phyloP scores from a whole-genome alignment of 139 green algal genomes.

The Penium margaritaceum region DNA sequence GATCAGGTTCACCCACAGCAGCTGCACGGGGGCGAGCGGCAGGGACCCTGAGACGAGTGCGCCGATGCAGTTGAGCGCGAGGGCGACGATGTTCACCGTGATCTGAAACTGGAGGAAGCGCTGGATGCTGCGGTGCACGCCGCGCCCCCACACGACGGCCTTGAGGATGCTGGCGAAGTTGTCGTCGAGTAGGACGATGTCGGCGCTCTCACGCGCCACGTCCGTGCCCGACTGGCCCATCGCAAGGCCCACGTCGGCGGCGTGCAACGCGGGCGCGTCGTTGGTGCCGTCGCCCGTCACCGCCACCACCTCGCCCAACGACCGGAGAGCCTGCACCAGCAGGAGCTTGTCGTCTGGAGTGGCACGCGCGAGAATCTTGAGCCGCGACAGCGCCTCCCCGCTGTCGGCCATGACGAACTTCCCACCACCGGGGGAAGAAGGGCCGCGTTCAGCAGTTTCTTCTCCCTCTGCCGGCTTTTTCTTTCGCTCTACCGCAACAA shows the following conservation, averaged over 20 bases:
- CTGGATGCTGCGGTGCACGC: conserved; percentile 88
- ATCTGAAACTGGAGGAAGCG: conserved; percentile 96
- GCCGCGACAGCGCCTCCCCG: too few species aligned
- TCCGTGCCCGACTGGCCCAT: conserved; percentile 84
- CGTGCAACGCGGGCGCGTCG: conserved; percentile 88
- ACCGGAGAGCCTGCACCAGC: conserved; percentile 76
- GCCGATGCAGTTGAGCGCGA: conserved; percentile 81
- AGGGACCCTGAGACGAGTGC: conserved; percentile 67
- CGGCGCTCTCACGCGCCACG: conserved; percentile 93
- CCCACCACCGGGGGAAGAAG: too few species aligned
- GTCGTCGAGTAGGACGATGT: conserved; percentile 98
- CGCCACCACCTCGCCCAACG: conserved; percentile 67
- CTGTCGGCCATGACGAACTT: too few species aligned
- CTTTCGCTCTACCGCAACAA: too few species aligned
- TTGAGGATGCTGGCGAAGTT: conserved; percentile 78
- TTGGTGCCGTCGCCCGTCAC: conserved; percentile 94
- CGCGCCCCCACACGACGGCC: conserved; percentile 83
- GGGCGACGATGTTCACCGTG: conserved; percentile 87
- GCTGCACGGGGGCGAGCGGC: conserved; percentile 83
- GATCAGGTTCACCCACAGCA: conserved; percentile 90
- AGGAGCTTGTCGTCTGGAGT: conserved; percentile 86
- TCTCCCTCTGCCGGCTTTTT: too few species aligned
- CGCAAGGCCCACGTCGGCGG: conserved; percentile 86
- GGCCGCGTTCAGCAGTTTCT: too few species aligned
- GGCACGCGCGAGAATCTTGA: conserved; percentile 85